Base-by-base conservation (phyloP, 1,284 basidiomycete species). In the Volvariella surrecta region DNA sequence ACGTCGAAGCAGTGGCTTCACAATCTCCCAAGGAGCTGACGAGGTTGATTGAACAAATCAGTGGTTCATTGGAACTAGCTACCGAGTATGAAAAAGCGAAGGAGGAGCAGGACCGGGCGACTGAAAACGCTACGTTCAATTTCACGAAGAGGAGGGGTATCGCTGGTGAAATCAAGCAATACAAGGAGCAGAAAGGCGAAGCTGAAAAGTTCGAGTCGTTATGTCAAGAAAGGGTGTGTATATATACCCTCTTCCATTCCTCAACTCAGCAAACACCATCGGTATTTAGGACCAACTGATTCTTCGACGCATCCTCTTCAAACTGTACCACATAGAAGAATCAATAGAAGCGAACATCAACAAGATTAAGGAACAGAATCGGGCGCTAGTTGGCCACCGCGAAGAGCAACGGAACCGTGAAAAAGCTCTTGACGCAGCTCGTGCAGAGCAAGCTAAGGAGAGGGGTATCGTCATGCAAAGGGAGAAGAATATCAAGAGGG, bases 1-100 rank as follows among this genome's bases (percentile, higher is more conserved):
- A 99, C 59, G 96, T 99, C 31, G 96, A 99, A 65, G 90, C 92
- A 2, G 90, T 99, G 38, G 96, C 96, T 0, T 91, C 90, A 6
- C 96, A 99, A 57, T 93, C 90, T 1, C 79, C 94, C 7, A 85
- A 84, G 52, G 92, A 96, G 52, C 78, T 99, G 17, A 80, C 93
- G 1, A 76, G 79, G 30, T 79, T 99, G 37, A 88, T 99, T 40
- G 96, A 99, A 54, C 92, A 97, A 58, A 98, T 99, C 51, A 90
- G 84, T 50, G 93, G 93, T 1, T 94, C 90, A 0, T 72, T 95
- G 30, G 95, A 98, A 55, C 77, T 96, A 17, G 82, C 90, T 1
- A 67, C 72, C 0, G 91, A 92, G 42, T 99, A 99, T 56, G 94
- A 98, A 47, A 79, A 79, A 43, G 90, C 92, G 4, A 92, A 89